Evolutionary conservation across 495 filamentous ascomycete genomes (phyloP), one percentile per base, ranked within the genome.

Genomic region (Aspergillus panamensis): DNA sequence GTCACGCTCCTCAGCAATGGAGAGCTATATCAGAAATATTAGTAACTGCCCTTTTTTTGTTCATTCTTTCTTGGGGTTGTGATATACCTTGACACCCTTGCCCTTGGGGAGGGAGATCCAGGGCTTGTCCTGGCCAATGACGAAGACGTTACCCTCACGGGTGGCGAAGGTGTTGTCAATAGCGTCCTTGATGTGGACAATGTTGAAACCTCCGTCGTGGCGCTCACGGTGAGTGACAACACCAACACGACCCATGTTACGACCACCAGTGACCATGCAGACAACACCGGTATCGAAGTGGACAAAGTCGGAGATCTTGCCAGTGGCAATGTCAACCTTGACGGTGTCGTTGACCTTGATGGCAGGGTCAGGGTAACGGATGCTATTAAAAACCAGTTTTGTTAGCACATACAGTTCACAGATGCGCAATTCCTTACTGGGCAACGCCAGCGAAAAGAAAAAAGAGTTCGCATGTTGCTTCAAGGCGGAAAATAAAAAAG

Each of bases 291-390:
- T 96, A 77, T 98, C 94, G 81, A 98, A 98, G 76, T 82, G 84
- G 84, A 97, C 91, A 81, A 86, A 97, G 77, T 97, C 94, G 63
- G 74, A 67, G 81, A 97, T 95, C 85, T 97, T 97, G 82, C 94
- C 94, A 53, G 93, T 94, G 66, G 90, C 82, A 48, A 97, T 83
- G 68, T 97, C 90, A 67, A 98, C 92, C 88, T 98, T 98, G 78
- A 98, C 92, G 58, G 94, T 97, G 84, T 98, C 95, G 84, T 97
- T 97, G 81, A 98, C 93, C 84, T 93, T 94, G 85, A 98, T 94
- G 59, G 84, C 73, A 30, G 95, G 94, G 79, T 98, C 94, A 58
- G 94, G 95, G 86, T 97, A 98, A 67, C 94, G 93, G 82, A 98
- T 97, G 76, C 92, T 97, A 71, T 66, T 74, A 2, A 37, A 53